Conservation (phyloP, 495 filamentous ascomycete genomes). For the Trichoderma gamsii region DNA sequence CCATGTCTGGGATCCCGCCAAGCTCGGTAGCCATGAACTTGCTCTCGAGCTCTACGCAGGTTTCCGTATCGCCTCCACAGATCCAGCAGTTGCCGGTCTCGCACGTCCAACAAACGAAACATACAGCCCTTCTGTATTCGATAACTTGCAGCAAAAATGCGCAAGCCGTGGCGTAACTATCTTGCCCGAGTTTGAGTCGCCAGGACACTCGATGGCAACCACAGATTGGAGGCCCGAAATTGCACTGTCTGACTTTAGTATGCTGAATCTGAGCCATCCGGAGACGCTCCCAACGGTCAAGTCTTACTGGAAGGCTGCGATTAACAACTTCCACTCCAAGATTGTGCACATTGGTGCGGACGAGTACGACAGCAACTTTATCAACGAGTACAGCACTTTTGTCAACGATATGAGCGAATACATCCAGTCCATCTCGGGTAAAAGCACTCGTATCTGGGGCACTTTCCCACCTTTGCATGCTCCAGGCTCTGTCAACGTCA, state of each 20-base stretch:
- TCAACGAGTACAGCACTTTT: constrained; percentile 49
- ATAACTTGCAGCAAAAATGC: constrained; percentile 47
- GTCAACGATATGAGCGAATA: constrained; percentile 49
- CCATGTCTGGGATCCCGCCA: constrained; percentile 45
- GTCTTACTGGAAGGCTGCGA: constrained; percentile 49
- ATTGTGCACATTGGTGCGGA: constrained; percentile 54
- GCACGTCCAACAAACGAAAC: constrained; percentile 45
- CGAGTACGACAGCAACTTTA: constrained; percentile 46
- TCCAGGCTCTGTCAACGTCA: constrained; percentile 34
- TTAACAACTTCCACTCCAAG: constrained; percentile 52
- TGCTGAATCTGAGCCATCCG: constrained; percentile 50
- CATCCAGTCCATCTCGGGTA: constrained; percentile 36
- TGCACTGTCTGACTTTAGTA: constrained; percentile 42
- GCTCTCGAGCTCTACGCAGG: constrained; percentile 49
- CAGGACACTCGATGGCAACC: constrained; percentile 46
- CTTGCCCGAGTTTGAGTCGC: constrained; percentile 51
- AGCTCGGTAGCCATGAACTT: constrained; percentile 44
- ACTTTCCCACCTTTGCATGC: constrained; percentile 32
- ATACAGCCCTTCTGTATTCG: constrained; percentile 40
- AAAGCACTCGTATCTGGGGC: constrained; percentile 49
- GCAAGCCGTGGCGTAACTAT: constrained; percentile 47
- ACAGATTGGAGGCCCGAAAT: constrained; percentile 54
- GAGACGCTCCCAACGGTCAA: constrained; percentile 49
- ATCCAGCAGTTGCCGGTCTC: constrained; percentile 34
- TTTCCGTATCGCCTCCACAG: constrained; percentile 43